Percentiles rank a stretch among this genome's conserved stretches.
Evolutionary conservation across 2,329 filamentous ascomycete species (phyloP).

Genomic region (Talaromyces sp.): DNA sequence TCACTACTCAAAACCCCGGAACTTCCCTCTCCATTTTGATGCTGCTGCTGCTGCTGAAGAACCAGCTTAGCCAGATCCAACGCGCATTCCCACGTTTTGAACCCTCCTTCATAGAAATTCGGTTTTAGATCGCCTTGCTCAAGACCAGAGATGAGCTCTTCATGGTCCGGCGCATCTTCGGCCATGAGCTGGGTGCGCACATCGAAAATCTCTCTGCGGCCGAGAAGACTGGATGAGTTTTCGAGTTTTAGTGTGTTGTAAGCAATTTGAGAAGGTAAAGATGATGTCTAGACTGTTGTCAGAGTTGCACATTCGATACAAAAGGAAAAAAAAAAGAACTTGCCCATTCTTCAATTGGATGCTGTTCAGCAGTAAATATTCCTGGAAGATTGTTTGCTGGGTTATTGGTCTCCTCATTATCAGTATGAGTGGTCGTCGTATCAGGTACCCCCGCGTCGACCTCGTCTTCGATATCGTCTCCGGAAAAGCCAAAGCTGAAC

Average conservation of each 20-base stretch:
- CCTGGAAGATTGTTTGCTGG: not conserved
- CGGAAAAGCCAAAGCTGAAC: constrained; percentile 55
- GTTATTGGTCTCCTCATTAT: not conserved
- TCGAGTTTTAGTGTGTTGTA: constrained; percentile 44
- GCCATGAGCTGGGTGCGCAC: constrained; percentile 59
- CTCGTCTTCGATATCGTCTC: constrained; percentile 52
- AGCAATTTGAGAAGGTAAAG: constrained; percentile 54
- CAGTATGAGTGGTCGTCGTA: constrained; percentile 50
- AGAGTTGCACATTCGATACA: not conserved
- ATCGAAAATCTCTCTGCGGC: constrained; percentile 58
- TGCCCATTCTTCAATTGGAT: constrained; percentile 6
- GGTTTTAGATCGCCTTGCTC: constrained; percentile 53
- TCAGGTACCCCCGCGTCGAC: constrained; percentile 27
- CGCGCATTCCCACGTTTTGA: constrained; percentile 64
- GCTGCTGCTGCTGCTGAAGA: not conserved
- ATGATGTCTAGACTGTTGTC: constrained; percentile 40
- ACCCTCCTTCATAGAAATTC: constrained; percentile 61
- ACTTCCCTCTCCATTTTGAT: not conserved
- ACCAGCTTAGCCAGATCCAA: constrained; percentile 46
- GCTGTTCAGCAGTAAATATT: constrained; percentile 7
- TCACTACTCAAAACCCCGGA: constrained; percentile 20
- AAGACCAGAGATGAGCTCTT: constrained; percentile 42
- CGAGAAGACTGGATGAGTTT: constrained; percentile 26
- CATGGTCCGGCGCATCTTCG: constrained; percentile 33
- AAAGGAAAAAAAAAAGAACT: not conserved